A percentile compares a stretch with the other conserved stretches of the same genome.
Evolutionary conservation across 1,284 basidiomycete species (phyloP).

Genomic region (Heliocybe sulcata): DNA sequence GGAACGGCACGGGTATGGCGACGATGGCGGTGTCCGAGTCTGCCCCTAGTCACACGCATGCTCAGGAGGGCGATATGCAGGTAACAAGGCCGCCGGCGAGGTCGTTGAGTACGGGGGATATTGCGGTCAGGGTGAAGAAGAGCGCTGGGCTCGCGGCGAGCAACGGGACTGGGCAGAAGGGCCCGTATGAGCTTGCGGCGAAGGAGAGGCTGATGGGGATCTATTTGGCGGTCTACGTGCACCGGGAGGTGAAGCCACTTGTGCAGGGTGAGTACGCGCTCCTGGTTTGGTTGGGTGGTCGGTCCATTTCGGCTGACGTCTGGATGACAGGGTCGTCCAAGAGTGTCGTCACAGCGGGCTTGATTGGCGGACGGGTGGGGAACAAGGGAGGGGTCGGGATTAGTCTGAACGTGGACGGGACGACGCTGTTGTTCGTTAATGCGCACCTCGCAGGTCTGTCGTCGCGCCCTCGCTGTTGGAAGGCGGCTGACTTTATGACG

Average conservation of each 20-base stretch:
- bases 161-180: conserved; percentile 26
- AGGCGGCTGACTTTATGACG: conserved; percentile 1
- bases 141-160: background rate
- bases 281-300: background rate
- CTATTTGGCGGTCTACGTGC: conserved; percentile 69
- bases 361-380: conserved; percentile 83
- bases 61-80: background rate
- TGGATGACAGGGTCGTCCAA: conserved; percentile 47
- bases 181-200: conserved; percentile 72
- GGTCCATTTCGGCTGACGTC: conserved; percentile 1
- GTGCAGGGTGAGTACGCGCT: conserved; percentile 46
- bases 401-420: conserved; percentile 67
- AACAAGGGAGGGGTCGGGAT: conserved; percentile 87
- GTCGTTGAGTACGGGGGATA: conserved; percentile 9
- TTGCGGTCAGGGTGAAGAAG: conserved; percentile 5
- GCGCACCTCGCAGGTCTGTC: conserved; percentile 78
- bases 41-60: background rate
- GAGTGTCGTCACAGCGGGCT: conserved; percentile 73
- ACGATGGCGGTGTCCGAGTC: background rate
- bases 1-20: conserved; percentile 16
- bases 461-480: background rate
- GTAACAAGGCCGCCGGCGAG: conserved; percentile 2
- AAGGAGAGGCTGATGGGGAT: conserved; percentile 90
- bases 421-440: conserved; percentile 78
- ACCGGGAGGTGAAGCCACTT: conserved; percentile 54